Evolutionary conservation across 2,329 filamentous ascomycete species (phyloP), one percentile per base, ranked within the genome.

Genomic region (Aspergillus sp.): DNA sequence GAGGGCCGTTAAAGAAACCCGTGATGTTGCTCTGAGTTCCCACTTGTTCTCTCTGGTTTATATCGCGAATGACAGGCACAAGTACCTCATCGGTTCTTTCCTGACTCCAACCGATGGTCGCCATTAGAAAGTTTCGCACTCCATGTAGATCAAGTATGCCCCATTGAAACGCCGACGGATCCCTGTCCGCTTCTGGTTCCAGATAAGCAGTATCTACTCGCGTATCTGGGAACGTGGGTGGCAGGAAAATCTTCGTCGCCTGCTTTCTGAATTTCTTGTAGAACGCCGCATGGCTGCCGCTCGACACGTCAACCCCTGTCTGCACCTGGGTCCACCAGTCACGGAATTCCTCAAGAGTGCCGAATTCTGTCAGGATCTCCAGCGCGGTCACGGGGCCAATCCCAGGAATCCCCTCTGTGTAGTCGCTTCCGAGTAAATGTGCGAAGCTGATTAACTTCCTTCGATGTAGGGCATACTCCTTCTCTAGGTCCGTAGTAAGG

Each of bases 11-110:
- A 71, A 98, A 97, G 73, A 88, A 99, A 22, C 87, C 82, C n/a
- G 95, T 99, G 63, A 99, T 96, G 66, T 99, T 99, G 57, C 87
- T 88, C 79, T 99, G 95, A 17, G 93, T 98, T 6, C 95, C 95
- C 76, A 98, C 95, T 26, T 86, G 82, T 63, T 91, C 89, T 39
- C 95, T 83, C 4, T 86, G 85, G 71, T 98, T 98, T 90, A 99
- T 96, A 68, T 99, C 95, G 56, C 88, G 84, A 62, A 99, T 95
- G 1, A 99, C 96, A 0, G 95, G 95, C 1, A 99, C 91, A 2
- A 99, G 83, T 2, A 99, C 90, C 74, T 99, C 95, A 68, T 99
- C 95, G 0, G 93, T 98, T 7, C 92, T 83, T 73, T 98, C 93
- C 71, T 89, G 88, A 54, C 82, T 87, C 95, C 95, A 99, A 0